These are phyloP conservation scores for Centella asiatica DNA, from an alignment of 129 eudicot genomes.

Conservation along the genomic window DNA sequence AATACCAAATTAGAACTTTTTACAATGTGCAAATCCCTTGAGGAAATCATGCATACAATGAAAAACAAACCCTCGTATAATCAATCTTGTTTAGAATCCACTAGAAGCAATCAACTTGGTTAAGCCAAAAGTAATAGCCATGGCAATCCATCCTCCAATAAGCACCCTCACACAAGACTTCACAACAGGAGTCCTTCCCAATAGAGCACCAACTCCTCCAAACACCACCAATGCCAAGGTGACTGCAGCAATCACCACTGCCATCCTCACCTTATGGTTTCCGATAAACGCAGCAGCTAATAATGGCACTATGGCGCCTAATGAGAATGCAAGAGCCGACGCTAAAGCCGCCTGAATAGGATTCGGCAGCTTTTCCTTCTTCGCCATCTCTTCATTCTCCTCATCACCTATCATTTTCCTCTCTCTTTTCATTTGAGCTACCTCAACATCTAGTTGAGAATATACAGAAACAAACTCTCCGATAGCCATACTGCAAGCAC, in stretches of 20 bases:
- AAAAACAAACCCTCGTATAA: not conserved
- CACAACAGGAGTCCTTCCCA: conserved; percentile 11
- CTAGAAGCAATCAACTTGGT: conserved; percentile 18
- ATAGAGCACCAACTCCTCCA: conserved; percentile 20
- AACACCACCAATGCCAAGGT: conserved; percentile 24
- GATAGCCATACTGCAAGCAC: conserved; percentile 41
- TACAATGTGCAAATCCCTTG: not conserved
- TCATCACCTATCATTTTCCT: not conserved
- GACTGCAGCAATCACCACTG: conserved; percentile 17
- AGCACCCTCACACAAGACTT: conserved; percentile 23
- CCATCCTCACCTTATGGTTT: conserved; percentile 18
- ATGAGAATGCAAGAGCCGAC: conserved; percentile 27
- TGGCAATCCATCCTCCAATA: conserved; percentile 30
- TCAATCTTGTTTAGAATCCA: conserved; percentile 9
- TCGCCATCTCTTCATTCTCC: not conserved
- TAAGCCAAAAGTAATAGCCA: conserved; percentile 22
- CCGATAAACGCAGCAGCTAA: conserved; percentile 23
- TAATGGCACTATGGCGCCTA: conserved; percentile 27
- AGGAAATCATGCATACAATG: not conserved
- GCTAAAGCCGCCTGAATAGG: conserved; percentile 28
- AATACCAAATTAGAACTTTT: not conserved
- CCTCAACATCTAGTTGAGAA: conserved; percentile 28
- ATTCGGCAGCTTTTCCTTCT: conserved; percentile 14
- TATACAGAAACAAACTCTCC: conserved; percentile 36
- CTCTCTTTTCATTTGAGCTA: conserved; percentile 27